These are phyloP conservation scores for Zygnema cylindricum DNA, from an alignment of 139 green algal genomes.

Conservation along the genomic window DNA sequence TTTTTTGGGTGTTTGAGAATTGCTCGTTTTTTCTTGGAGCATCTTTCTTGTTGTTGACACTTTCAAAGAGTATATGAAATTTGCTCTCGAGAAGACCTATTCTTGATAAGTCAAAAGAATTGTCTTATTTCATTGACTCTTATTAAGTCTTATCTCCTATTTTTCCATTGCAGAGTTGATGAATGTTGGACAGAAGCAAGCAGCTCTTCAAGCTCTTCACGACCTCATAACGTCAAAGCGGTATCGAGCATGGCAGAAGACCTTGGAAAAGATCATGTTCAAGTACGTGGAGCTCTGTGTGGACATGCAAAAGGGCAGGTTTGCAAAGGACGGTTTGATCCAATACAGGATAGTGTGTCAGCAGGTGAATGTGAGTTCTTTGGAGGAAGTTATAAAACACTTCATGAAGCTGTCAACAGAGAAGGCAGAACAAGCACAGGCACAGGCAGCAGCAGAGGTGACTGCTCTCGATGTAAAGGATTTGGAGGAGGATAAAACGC, in stretches of 20 bases:
- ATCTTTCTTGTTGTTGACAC: no score
- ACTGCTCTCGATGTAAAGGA: slow-evolving; percentile 86
- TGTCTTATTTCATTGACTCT: no score
- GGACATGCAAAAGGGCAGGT: slow-evolving; percentile 76
- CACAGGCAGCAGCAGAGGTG: slow-evolving; percentile 48
- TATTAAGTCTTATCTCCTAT: background rate
- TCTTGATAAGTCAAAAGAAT: no score
- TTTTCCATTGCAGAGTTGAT: slow-evolving; percentile 83
- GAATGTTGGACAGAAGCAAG: slow-evolving; percentile 84
- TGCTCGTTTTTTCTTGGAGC: no score
- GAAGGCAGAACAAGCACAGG: slow-evolving; percentile 86
- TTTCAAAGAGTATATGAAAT: no score
- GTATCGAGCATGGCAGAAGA: slow-evolving; percentile 93
- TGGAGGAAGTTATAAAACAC: slow-evolving; percentile 98
- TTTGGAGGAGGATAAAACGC: slow-evolving; percentile 91
- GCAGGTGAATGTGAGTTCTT: slow-evolving; percentile 88
- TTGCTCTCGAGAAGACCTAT: no score
- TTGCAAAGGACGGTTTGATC: slow-evolving; percentile 97
- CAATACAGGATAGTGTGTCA: slow-evolving; percentile 98
- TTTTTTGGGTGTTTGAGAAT: no score
- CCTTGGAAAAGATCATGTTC: slow-evolving; percentile 93
- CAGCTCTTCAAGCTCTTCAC: slow-evolving; percentile 89
- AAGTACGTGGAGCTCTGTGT: slow-evolving; percentile 83
- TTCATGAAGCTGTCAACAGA: slow-evolving; percentile 91
- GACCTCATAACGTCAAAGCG: slow-evolving; percentile 96